Evolutionary conservation across 1,284 basidiomycete genomes (phyloP), one percentile per base, ranked within the genome.

Genomic region (Singerocomus inundabilis): DNA sequence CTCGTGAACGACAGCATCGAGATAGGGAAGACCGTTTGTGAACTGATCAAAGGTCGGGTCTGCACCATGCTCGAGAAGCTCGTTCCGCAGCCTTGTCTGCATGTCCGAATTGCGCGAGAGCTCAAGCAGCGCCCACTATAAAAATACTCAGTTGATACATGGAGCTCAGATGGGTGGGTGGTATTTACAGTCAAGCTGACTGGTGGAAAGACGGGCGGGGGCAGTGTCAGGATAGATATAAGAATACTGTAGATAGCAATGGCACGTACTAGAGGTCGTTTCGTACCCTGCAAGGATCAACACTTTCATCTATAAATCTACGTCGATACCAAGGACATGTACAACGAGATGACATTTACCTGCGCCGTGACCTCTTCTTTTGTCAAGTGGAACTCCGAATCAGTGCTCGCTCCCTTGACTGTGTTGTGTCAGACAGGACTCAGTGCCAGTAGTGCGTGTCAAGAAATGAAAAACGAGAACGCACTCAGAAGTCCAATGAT

Each of bases 331-430:
- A 16, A 32, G 15, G 15, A 34, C 16, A 15, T 5, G 21, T 16
- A 33, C 12, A 15, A 25, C 2, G 7, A 9, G 15, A 36, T 13
- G 31, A n/a, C 24, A 25, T 45, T 38, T 45, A 67, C 70, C 70
- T 84, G 80, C 4, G 85, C 81, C 44, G 83, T 57, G 16, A 91
- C 78, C 62, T 93, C 88, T 13, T 81, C 81, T 44, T 81, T 74
- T 3, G 80, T 76, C 73, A 91, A 74, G 36, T 70, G 71, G 42
- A 79, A 61, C 18, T 71, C 70, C 0, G 71, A 64, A 25, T 68
- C 66, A 0, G 59, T 53, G 34, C 56, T 65, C 60, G 80, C 77
- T 2, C 77, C 77, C 56, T 45, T 42, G 21, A 54, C 38, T n/a
- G n/a, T 46, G 15, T 28, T 18, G 13, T 15, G 18, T 32, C 3